Base-by-base conservation (phyloP, 257 asterid species). In the Thymus quinquecostatus region DNA sequence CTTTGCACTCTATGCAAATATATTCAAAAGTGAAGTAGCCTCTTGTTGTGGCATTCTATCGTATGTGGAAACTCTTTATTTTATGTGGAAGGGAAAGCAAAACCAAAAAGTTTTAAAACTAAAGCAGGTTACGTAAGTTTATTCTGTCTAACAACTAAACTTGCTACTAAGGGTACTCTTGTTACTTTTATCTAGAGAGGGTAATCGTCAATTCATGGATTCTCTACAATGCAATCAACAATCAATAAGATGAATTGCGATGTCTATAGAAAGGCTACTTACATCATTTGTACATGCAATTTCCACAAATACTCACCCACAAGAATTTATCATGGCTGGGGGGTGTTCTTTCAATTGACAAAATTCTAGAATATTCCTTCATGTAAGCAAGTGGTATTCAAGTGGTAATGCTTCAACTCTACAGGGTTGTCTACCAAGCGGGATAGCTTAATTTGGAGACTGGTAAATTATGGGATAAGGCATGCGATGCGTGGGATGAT, bases 381-480 rank as follows among this genome's bases (percentile, higher is more conserved):
- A 40, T 41, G 51, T 21, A 21, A 21, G 21, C 21, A 21, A 21
- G 21, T 21, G 21, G 21, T 21, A 45, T 50, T 32, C 49, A 68
- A 68, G 44, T 73, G 27, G 44, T 66, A 40, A 70, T 64, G 73
- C 45, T 73, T 32, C n/a, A 34, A 36, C 54, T 57, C 33, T 41
- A 50, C 49, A 8, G 6, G 53, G 50, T 9, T 43, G 48, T 43
- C 8, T 43, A 43, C 48, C 0, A 9, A 1, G 48, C 48, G 48
- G 48, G 10, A 36, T 36, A 36, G 40, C 40, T 36, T 36, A 21
- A 21, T 21, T 36, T 36, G 40, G 3, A 36, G 40, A 36, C 5
- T 36, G 40, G 4, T 2, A 36, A 36, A 36, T 36, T 36, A 2
- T 36, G 5, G 40, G 40, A 36, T 36, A 1, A 36, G 40, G 40